A percentile compares a stretch with the other conserved stretches of the same genome.
Conservation (phyloP, 2,329 filamentous ascomycete species). For the Hymenoscyphus linearis region DNA sequence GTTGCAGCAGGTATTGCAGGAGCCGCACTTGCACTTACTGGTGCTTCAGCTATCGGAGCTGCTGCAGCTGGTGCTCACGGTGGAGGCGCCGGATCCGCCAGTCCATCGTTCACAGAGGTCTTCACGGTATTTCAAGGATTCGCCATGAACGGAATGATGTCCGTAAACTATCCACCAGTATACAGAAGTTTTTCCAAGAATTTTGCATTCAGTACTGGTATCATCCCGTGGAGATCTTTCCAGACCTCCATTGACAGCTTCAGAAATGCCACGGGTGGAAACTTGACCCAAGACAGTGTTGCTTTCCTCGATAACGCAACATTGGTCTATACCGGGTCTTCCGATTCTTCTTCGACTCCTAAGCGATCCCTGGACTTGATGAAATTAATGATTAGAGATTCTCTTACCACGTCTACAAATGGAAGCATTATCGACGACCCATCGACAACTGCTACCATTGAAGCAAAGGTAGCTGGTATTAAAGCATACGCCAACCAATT, state of each 20-base stretch:
- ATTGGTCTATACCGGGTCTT: slow-evolving; percentile 62
- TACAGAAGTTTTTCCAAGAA: slow-evolving; percentile 90
- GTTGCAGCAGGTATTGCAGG: slow-evolving; percentile 79
- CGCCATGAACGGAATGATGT: slow-evolving; percentile 95
- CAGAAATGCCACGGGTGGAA: slow-evolving; percentile 74
- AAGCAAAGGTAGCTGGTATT: slow-evolving; percentile 64
- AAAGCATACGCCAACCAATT: slow-evolving; percentile 79
- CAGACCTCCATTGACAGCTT: slow-evolving; percentile 82
- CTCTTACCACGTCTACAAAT: slow-evolving; percentile 44
- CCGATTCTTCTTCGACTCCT: slow-evolving; percentile 41
- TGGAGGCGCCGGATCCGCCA: slow-evolving; percentile 58
- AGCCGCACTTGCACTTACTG: slow-evolving; percentile 71
- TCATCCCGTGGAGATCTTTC: slow-evolving; percentile 77
- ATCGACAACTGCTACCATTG: slow-evolving; percentile 32
- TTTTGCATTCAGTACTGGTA: slow-evolving; percentile 84
- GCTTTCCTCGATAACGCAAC: slow-evolving; percentile 69
- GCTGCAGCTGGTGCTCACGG: slow-evolving; percentile 45
- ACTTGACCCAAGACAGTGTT: slow-evolving; percentile 76
- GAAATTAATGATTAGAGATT: slow-evolving; percentile 49
- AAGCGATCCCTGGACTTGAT: slow-evolving; percentile 52
- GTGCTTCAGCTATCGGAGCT: slow-evolving; percentile 62
- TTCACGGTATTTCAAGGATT: slow-evolving; percentile 89
- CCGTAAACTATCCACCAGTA: slow-evolving; percentile 77
- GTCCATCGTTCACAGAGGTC: slow-evolving; percentile 80
- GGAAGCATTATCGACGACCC: slow-evolving; percentile 18